Base-by-base conservation (phyloP, 228 moss, liverwort and hornwort species). In the Sphagnum fallax region DNA sequence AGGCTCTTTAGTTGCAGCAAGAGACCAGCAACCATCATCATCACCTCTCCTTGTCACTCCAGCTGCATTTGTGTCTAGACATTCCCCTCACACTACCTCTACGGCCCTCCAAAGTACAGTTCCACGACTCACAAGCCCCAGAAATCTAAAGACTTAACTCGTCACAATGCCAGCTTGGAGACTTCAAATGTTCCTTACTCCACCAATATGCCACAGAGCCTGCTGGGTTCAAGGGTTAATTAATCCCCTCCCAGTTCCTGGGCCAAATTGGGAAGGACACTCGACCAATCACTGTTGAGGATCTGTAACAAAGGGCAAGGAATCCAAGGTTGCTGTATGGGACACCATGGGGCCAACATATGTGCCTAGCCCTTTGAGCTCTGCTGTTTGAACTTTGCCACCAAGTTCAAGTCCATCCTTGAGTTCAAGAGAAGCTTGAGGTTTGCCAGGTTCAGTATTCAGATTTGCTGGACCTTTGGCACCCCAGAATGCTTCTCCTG, bases 311-410 rank as follows among this genome's bases (percentile, higher is more conserved):
- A 67, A 52, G 59, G 81, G 47, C 52, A 75, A 59, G 2, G 32
- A 32, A 50, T 67, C 16, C 14, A 72, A 52, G 32, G 59, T 70
- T 63, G 50, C 74, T 57, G 32, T 32, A 3, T 32, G 32, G 32
- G 32, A 32, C 70, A 63, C 16, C 64, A 5, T 72, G 70, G 73
- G 70, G 53, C 4, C 64, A 58, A 3, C 47, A 59, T 11, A 59
- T 76, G 8, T 64, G 52, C 15, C 47, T 74, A 10, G 71, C 53
- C 72, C 74, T 16, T 63, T 53, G 12, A 6, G 52, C 32, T 32
- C 32, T 4, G 69, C 51, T 10, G 73, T 76, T 71, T 68, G 73
- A 71, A 79, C 73, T 63, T 71, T 72, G 48, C 74, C 69, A 64
- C 77, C 79, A 52, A 69, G 15, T 51, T 64, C 61, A 7, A 65